phyloP scores from a whole-genome alignment of 768 basidiomycete species.

The Tulasnella sp. region DNA sequence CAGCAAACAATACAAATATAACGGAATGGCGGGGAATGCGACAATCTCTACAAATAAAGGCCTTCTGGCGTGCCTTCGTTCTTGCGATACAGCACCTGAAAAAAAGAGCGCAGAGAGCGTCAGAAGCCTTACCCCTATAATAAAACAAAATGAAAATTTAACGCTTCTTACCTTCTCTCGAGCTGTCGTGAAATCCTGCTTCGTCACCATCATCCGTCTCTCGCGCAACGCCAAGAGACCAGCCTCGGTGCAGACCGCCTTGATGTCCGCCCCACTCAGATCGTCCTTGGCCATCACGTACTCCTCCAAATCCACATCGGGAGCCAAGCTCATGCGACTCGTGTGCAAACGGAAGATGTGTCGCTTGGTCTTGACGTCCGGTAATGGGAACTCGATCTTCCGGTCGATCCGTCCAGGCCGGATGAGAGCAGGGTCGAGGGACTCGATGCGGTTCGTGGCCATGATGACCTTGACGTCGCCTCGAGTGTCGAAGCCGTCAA shows the following conservation, averaged over 20 bases:
- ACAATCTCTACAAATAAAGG: slow-evolving; percentile 50
- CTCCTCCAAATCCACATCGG: slow-evolving; percentile 91
- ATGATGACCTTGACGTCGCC: slow-evolving; percentile 99
- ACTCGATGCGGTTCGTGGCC: slow-evolving; percentile 98
- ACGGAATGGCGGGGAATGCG: neutral
- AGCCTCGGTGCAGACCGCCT: slow-evolving; percentile 98
- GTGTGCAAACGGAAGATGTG: slow-evolving; percentile 97
- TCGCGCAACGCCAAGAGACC: slow-evolving; percentile 90
- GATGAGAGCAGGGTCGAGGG: slow-evolving; percentile 94
- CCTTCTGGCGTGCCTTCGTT: slow-evolving; percentile 94
- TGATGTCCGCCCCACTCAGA: slow-evolving; percentile 94
- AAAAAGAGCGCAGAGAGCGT: slow-evolving; percentile 14
- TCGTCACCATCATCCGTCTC: slow-evolving; percentile 86
- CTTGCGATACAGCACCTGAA: slow-evolving; percentile 82
- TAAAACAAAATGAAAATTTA: neutral
- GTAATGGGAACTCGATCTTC: slow-evolving; percentile 96
- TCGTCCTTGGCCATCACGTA: slow-evolving; percentile 95
- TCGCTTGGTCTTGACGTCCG: slow-evolving; percentile 97
- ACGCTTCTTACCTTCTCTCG: slow-evolving; percentile 66
- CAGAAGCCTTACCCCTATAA: neutral
- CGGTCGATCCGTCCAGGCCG: slow-evolving; percentile 97
- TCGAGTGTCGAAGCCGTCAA: slow-evolving; percentile 98
- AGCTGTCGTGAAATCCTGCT: slow-evolving; percentile 80
- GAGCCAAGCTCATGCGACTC: slow-evolving; percentile 78
- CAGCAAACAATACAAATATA: neutral